phyloP scores from a whole-genome alignment of 2,329 filamentous ascomycete genomes.

The Stenocarpella maydis region DNA sequence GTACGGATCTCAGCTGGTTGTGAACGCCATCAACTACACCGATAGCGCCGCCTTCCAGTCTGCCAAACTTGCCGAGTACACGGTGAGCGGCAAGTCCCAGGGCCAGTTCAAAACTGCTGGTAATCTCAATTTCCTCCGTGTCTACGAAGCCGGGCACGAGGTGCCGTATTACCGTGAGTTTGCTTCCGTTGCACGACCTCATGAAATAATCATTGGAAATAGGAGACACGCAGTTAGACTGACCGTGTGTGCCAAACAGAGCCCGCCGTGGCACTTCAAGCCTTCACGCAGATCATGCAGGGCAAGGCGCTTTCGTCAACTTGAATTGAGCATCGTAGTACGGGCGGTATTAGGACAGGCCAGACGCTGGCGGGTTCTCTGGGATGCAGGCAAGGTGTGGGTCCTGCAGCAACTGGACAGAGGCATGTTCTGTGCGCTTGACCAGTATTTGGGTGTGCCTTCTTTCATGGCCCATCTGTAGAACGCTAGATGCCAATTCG shows the following conservation, averaged over 20 bases:
- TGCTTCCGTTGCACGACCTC: neutral
- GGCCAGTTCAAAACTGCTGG: slow-evolving; percentile 60
- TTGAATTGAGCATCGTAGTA: neutral
- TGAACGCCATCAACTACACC: slow-evolving; percentile 55
- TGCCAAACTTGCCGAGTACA: slow-evolving; percentile 52
- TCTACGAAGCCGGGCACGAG: slow-evolving; percentile 40
- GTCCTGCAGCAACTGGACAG: neutral
- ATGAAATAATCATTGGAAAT: neutral
- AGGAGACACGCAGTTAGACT: neutral
- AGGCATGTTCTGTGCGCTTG: neutral
- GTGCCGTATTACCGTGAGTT: slow-evolving; percentile 36
- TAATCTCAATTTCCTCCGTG: slow-evolving; percentile 58
- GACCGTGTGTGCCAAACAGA: neutral
- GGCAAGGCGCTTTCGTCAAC: slow-evolving; percentile 29
- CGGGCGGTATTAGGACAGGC: neutral
- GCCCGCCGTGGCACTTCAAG: slow-evolving; percentile 32
- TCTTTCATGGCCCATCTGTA: neutral
- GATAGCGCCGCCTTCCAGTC: slow-evolving; percentile 50
- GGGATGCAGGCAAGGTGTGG: neutral
- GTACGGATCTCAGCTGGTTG: slow-evolving; percentile 57
- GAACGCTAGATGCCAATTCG: neutral
- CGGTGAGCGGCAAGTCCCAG: slow-evolving; percentile 53
- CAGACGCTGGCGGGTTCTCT: neutral
- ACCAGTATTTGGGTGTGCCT: neutral
- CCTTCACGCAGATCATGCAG: slow-evolving; percentile 35